These are phyloP conservation scores for Echinosophora koreensis DNA, from an alignment of 306 rosid species.

Conservation along the genomic window DNA sequence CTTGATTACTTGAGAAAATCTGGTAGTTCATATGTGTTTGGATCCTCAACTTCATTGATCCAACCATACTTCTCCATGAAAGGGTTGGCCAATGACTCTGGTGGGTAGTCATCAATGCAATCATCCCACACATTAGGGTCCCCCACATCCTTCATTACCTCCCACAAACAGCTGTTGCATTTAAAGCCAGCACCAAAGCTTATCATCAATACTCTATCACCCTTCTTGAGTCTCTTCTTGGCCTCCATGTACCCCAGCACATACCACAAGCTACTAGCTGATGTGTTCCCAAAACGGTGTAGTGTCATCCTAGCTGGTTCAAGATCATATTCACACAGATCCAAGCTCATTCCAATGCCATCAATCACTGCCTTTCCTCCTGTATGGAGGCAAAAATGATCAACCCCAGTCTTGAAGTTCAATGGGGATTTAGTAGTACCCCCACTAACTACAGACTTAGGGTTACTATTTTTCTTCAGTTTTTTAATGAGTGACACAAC, in stretches of 20 bases:
- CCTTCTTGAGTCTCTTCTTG: constrained; percentile 77
- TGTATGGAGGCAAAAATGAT: constrained; percentile 87
- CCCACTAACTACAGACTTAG: not conserved
- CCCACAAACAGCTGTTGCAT: constrained; percentile 91
- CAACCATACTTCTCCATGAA: constrained; percentile 81
- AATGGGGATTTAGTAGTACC: constrained; percentile 53
- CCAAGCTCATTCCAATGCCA: constrained; percentile 76
- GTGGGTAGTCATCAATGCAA: constrained; percentile 74
- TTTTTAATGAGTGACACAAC: constrained; percentile 47
- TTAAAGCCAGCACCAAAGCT: constrained; percentile 97
- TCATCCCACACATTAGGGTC: constrained; percentile 78
- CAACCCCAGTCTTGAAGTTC: constrained; percentile 71
- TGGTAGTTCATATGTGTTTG: constrained; percentile 52
- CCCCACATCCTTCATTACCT: constrained; percentile 73
- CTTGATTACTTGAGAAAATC: constrained; percentile 54
- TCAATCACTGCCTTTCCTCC: constrained; percentile 96
- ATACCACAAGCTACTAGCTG: constrained; percentile 90
- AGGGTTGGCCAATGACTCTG: constrained; percentile 62
- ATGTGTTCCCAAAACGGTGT: constrained; percentile 90
- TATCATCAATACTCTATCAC: constrained; percentile 78
- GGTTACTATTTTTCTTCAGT: not conserved
- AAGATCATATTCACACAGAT: constrained; percentile 69
- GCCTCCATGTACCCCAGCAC: constrained; percentile 94
- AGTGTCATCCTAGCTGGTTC: constrained; percentile 96
- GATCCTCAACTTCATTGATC: constrained; percentile 69